phyloP scores from a whole-genome alignment of 1,284 basidiomycete species.

The Cryptococcus sp. region DNA sequence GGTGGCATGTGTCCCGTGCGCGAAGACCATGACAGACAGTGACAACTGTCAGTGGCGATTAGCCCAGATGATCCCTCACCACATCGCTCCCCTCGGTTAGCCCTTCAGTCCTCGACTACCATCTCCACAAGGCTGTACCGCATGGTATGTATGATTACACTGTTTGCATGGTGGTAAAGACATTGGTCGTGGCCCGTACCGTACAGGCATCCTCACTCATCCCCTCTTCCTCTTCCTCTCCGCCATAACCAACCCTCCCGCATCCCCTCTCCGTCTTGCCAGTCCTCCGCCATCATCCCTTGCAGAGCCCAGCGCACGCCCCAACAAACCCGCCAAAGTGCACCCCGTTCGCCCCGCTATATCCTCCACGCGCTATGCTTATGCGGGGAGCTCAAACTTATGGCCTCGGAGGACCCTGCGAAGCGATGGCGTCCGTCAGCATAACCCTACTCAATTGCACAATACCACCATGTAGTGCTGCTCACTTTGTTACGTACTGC shows the following conservation, averaged over 20 bases:
- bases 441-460: no score
- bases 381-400: slow-evolving; percentile 52
- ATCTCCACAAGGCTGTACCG: no score
- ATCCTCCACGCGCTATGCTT: neutral
- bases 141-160: no score
- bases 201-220: neutral
- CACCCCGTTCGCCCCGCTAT: neutral
- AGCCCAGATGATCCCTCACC: no score
- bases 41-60: no score
- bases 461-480: no score
- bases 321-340: neutral
- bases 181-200: neutral
- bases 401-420: slow-evolving; percentile 52
- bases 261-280: neutral
- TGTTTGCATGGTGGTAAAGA: no score
- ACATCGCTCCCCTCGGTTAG: no score
- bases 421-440: neutral
- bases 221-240: neutral
- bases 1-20: no score
- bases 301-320: neutral
- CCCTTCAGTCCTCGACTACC: no score
- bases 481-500: slow-evolving; percentile 71
- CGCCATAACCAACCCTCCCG: neutral
- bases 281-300: neutral
- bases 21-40: no score